Conservation (phyloP, 2,329 filamentous ascomycete genomes). For the Fusarium caatingaense region DNA sequence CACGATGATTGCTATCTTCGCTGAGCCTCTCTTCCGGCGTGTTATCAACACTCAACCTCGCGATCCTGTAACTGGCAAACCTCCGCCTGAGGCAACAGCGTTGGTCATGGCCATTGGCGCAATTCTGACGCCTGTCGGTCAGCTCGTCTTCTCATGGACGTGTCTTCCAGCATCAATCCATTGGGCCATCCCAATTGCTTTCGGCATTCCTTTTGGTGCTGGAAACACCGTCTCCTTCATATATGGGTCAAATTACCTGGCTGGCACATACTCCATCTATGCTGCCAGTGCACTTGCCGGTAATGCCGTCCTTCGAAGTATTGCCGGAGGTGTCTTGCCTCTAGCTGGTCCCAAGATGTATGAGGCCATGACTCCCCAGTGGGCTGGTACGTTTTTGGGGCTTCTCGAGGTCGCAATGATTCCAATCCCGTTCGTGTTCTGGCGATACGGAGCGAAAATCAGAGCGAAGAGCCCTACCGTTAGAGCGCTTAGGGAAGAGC, state of each 20-base stretch:
- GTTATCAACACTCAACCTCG: slow-evolving; percentile 81
- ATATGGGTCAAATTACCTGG: slow-evolving; percentile 83
- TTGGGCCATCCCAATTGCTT: slow-evolving; percentile 83
- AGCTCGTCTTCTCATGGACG: slow-evolving; percentile 91
- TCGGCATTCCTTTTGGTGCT: slow-evolving; percentile 81
- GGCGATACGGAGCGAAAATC: slow-evolving; percentile 68
- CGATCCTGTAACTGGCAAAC: slow-evolving; percentile 79
- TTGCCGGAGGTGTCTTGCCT: slow-evolving; percentile 82
- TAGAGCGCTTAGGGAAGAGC: slow-evolving; percentile 58
- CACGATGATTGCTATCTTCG: slow-evolving; percentile 68
- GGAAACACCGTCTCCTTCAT: slow-evolving; percentile 86
- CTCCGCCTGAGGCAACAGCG: slow-evolving; percentile 83
- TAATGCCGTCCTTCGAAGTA: slow-evolving; percentile 78
- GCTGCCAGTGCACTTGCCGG: slow-evolving; percentile 83
- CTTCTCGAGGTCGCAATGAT: slow-evolving; percentile 79
- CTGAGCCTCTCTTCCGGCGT: slow-evolving; percentile 77
- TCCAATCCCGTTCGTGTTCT: slow-evolving; percentile 85
- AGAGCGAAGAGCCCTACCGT: slow-evolving; percentile 63
- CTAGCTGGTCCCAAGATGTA: slow-evolving; percentile 82
- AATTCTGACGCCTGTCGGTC: slow-evolving; percentile 78
- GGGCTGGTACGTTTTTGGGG: slow-evolving; percentile 81
- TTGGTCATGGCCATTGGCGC: slow-evolving; percentile 83
- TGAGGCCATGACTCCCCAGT: slow-evolving; percentile 74
- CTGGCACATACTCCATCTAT: slow-evolving; percentile 82
- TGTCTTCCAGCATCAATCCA: slow-evolving; percentile 80